Base-by-base conservation (phyloP, 1,284 basidiomycete species). In the Apiotrichum domesticum region DNA sequence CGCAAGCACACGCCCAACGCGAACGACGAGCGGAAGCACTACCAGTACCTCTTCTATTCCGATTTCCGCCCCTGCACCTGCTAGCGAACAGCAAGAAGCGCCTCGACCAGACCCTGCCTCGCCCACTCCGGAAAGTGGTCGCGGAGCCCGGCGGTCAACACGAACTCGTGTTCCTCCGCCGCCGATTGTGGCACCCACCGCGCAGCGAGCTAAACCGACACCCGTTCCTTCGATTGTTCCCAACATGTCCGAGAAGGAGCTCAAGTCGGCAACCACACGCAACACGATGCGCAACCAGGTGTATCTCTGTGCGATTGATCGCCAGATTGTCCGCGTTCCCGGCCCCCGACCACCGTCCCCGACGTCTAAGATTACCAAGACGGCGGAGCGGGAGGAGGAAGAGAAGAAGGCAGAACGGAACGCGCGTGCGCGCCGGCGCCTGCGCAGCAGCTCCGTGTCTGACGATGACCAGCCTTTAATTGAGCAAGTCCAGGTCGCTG, bases 271-370 rank as follows among this genome's bases (percentile, higher is more conserved):
- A 6, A 77, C 75, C 0, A 52, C 62, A 14, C 63, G 65, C 8
- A 74, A 77, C 53, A 77, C 75, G 7, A 54, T 57, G 37, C 63
- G 65, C 21, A 77, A 77, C 54, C 63, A 75, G 49, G 74, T 75
- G 6, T 73, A 73, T 56, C 65, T 68, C 51, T 76, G 73, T 54
- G 70, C 73, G 5, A 75, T 77, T 21, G 72, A 76, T 52, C 65
- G 72, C 3, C 66, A 73, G 52, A 81, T 91, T 29, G 77, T 93
- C 35, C 80, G 84, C 46, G 85, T 82, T 66, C 80, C 84, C 39
- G 88, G 88, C 32, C 76, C 78, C 21, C 77, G 90, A 54, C 90
- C 90, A 10, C 87, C 87, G 57, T 90, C 87, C 69, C 89, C 88
- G 2, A 82, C 80, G 15, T 83, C 86, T 49, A 90, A 87, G 73